Conservation (phyloP, 768 basidiomycete genomes). For the Auriculariales sp. region DNA sequence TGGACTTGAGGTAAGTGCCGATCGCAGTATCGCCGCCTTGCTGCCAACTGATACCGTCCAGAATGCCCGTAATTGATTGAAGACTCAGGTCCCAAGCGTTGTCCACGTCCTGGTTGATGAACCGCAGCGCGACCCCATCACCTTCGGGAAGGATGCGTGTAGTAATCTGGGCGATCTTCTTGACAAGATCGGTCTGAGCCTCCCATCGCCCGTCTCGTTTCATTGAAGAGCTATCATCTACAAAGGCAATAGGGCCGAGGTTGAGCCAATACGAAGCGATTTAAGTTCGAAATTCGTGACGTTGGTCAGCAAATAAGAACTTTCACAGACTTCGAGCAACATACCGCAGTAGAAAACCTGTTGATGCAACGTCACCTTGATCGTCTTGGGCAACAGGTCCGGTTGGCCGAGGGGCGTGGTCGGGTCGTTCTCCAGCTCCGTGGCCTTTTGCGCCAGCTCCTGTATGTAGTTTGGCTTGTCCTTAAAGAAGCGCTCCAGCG, state of each 20-base stretch:
- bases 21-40: constrained; percentile 6
- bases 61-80: neutral
- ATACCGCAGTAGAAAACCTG: constrained; percentile 8
- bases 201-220: constrained; percentile 11
- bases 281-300: no score
- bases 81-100: neutral
- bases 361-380: constrained; percentile 11
- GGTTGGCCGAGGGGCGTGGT: constrained; percentile 3
- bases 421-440: constrained; percentile 1
- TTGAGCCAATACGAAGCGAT: neutral
- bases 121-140: constrained; percentile 11
- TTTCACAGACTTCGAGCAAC: neutral
- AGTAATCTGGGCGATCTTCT: constrained; percentile 9
- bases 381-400: constrained; percentile 9
- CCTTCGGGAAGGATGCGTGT: constrained; percentile 15
- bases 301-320: no score
- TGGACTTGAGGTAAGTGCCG: constrained; percentile 8
- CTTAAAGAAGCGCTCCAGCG: neutral
- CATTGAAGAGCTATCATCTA: constrained; percentile 13
- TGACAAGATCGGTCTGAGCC: constrained; percentile 8
- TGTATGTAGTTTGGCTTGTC: neutral
- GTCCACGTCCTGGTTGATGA: constrained; percentile 11
- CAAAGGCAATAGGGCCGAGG: neutral
- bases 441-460: constrained; percentile 6
- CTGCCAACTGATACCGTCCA: neutral